Conservation (phyloP, 306 rosid species). For the Dalbergia cochinchinensis region DNA sequence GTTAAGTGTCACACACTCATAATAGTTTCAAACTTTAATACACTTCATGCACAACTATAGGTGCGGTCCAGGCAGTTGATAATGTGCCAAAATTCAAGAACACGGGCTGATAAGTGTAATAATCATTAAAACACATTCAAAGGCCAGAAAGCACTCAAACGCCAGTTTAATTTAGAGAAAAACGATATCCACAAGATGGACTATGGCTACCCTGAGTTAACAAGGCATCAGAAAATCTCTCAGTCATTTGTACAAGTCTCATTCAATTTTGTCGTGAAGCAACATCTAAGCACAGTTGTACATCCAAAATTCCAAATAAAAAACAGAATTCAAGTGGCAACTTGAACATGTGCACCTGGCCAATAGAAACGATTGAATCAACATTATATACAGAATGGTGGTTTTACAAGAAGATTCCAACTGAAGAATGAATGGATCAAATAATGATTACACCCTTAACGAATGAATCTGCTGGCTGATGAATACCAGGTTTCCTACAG, state of each 20-base stretch:
- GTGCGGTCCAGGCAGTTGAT: background rate
- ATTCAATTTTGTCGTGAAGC: background rate
- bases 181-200: background rate
- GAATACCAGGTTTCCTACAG: conserved; percentile 6
- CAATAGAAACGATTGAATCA: conserved; percentile 29
- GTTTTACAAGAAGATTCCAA: conserved; percentile 38
- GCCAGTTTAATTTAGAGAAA: background rate
- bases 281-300: background rate
- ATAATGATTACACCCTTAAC: background rate
- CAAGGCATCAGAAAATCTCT: background rate
- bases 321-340: conserved; percentile 9
- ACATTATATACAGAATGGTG: conserved; percentile 8
- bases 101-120: background rate
- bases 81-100: background rate
- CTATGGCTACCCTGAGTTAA: background rate
- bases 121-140: background rate
- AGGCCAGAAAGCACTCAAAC: background rate
- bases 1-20: background rate
- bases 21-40: background rate
- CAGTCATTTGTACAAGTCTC: conserved; percentile 1
- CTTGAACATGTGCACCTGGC: conserved; percentile 2
- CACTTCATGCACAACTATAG: background rate
- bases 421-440: conserved; percentile 18
- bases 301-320: background rate
- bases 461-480: background rate